A percentile compares a stretch with the other conserved stretches of the same genome.
These are phyloP conservation scores for Saturnispora sekii DNA, from an alignment of 805 yeast genomes.

Conservation along the genomic window DNA sequence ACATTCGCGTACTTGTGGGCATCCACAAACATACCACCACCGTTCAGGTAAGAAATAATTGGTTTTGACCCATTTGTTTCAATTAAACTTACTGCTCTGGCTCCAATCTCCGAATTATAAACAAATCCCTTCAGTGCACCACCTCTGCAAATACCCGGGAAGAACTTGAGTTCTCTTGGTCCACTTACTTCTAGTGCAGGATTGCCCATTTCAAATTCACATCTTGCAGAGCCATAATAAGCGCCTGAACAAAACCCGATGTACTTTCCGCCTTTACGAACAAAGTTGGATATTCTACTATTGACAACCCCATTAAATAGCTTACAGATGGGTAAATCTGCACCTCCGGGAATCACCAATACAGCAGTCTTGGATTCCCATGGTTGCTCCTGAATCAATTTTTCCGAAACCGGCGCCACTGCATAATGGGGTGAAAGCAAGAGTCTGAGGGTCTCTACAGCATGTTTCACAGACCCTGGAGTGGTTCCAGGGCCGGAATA, in stretches of 20 bases:
- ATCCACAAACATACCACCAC: constrained; percentile 81
- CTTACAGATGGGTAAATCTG: constrained; percentile 79
- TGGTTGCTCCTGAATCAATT: constrained; percentile 65
- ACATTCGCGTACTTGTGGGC: constrained; percentile 53
- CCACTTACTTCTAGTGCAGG: constrained; percentile 74
- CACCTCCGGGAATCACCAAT: constrained; percentile 92
- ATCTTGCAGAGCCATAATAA: constrained; percentile 63
- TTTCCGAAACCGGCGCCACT: constrained; percentile 59
- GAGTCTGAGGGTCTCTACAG: constrained; percentile 63
- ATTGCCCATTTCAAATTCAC: constrained; percentile 79
- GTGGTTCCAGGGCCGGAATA: constrained; percentile 79
- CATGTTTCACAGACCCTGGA: constrained; percentile 74
- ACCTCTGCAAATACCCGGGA: constrained; percentile 79
- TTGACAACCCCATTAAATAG: constrained; percentile 66
- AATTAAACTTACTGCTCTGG: constrained; percentile 44
- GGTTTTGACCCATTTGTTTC: too few species aligned
- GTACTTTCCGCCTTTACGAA: constrained; percentile 69
- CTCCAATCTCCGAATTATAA: constrained; percentile 70
- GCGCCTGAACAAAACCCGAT: constrained; percentile 96
- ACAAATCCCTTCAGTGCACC: constrained; percentile 71
- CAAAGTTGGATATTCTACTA: constrained; percentile 48
- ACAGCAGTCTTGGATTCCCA: constrained; percentile 77
- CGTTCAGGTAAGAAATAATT: constrained; percentile 56
- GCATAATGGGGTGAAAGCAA: constrained; percentile 84
- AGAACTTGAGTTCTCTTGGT: constrained; percentile 68